Evolutionary conservation across 225 moss, liverwort and hornwort genomes (phyloP).

Genomic region (Straminergon stramineum): DNA sequence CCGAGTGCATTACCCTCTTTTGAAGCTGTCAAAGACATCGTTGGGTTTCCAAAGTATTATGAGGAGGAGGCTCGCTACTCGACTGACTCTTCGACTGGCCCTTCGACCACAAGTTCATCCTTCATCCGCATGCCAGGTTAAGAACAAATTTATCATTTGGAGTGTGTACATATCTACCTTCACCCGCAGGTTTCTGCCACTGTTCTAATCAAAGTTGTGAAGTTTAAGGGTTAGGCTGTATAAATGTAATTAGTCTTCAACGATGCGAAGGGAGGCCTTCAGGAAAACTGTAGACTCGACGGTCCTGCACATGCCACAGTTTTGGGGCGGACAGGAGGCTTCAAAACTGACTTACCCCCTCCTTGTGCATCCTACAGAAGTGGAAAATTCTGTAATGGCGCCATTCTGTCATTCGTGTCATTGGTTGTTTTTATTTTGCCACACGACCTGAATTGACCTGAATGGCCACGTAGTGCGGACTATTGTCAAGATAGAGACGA

Average conservation of each 20-base stretch:
- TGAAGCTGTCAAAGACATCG: conserved; percentile 64
- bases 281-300: background rate
- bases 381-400: background rate
- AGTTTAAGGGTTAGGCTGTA: background rate
- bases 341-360: background rate
- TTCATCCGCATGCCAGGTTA: conserved; percentile 25
- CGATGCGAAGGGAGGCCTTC: background rate
- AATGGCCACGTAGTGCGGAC: background rate
- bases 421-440: background rate
- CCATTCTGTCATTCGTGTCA: background rate
- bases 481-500: background rate
- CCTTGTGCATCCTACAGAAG: background rate
- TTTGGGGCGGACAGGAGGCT: background rate
- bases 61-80: conserved; percentile 72
- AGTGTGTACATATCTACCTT: background rate
- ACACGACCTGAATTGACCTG: background rate
- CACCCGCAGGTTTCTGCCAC: background rate
- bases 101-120: background rate
- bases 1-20: conserved; percentile 64
- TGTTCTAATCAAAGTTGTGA: background rate
- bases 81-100: background rate
- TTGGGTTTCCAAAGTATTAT: conserved; percentile 67
- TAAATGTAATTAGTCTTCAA: background rate
- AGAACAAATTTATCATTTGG: background rate
- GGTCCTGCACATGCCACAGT: background rate